Conservation (phyloP, 106 monocot genomes). For the Dendrobium catenatum region DNA sequence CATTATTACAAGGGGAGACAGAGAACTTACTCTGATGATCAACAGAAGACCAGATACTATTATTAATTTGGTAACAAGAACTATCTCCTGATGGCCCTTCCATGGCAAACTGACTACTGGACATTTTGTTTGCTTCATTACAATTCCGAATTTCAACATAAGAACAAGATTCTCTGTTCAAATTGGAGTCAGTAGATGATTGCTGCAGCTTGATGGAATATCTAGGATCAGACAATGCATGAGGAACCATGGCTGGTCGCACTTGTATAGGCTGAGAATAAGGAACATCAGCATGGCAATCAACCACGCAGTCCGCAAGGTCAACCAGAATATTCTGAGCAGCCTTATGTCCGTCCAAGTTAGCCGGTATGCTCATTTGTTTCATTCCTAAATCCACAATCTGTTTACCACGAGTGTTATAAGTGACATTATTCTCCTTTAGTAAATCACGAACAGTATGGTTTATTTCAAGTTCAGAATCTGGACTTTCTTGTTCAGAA, state of each 20-base stretch:
- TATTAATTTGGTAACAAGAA: constrained; percentile 38
- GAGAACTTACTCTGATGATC: constrained; percentile 34
- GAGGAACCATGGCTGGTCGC: constrained; percentile 10
- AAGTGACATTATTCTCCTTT: constrained; percentile 31
- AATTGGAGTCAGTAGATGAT: constrained; percentile 22
- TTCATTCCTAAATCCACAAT: constrained; percentile 43
- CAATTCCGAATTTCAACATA: constrained; percentile 31
- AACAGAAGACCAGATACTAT: constrained; percentile 47
- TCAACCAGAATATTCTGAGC: constrained; percentile 38
- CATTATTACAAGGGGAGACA: constrained; percentile 22
- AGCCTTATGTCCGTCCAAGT: constrained; percentile 35
- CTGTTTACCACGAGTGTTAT: constrained; percentile 18
- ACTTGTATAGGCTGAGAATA: constrained; percentile 23
- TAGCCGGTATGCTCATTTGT: constrained; percentile 32
- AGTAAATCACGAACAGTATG: constrained; percentile 19
- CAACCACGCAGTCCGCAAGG: constrained; percentile 41
- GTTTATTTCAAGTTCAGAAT: constrained; percentile 20
- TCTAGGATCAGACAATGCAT: constrained; percentile 28
- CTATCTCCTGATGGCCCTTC: constrained; percentile 74
- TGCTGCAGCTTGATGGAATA: constrained; percentile 23
- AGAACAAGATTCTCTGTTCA: constrained; percentile 26
- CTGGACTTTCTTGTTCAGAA: constrained; percentile 26
- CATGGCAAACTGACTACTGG: constrained; percentile 21
- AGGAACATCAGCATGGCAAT: constrained; percentile 29
- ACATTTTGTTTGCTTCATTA: constrained; percentile 29